A percentile compares a stretch with the other conserved stretches of the same genome.
Conservation (phyloP, 1,284 basidiomycete species). For the Cystobasidium slooffiae region DNA sequence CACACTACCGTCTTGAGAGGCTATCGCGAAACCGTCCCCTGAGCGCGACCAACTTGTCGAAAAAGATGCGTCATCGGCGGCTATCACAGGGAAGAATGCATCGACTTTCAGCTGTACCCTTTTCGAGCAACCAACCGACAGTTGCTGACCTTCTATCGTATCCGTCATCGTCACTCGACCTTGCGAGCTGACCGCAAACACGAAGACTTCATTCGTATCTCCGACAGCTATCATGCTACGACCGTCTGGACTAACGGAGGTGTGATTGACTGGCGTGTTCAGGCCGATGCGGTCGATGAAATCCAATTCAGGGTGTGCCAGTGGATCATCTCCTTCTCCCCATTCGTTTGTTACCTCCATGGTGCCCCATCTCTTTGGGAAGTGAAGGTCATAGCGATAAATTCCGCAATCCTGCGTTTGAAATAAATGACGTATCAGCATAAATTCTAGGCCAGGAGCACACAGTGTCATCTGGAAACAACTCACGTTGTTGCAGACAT, state of each 20-base stretch:
- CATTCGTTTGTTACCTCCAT: constrained; percentile 26
- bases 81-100: constrained; percentile 50
- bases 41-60: constrained; percentile 79
- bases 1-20: constrained; percentile 80
- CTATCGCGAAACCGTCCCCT: constrained; percentile 80
- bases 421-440: neutral
- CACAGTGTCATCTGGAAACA: constrained; percentile 67
- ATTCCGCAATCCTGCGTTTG: constrained; percentile 18
- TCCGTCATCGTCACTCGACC: constrained; percentile 48
- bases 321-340: constrained; percentile 17
- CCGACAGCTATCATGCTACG: constrained; percentile 81
- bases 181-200: constrained; percentile 67
- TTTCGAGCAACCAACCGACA: constrained; percentile 57
- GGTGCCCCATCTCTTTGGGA: constrained; percentile 33
- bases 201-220: constrained; percentile 77
- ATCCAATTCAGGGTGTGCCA: constrained; percentile 56
- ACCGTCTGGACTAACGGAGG: constrained; percentile 81
- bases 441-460: no score
- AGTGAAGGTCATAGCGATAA: constrained; percentile 34
- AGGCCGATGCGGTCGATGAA: constrained; percentile 62
- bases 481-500: constrained; percentile 80
- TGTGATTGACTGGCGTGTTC: constrained; percentile 72
- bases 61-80: constrained; percentile 66
- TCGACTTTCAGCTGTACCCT: constrained; percentile 49
- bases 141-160: constrained; percentile 46